Conservation (phyloP, 2,329 filamentous ascomycete species). For the Calonectria leucothoes region DNA sequence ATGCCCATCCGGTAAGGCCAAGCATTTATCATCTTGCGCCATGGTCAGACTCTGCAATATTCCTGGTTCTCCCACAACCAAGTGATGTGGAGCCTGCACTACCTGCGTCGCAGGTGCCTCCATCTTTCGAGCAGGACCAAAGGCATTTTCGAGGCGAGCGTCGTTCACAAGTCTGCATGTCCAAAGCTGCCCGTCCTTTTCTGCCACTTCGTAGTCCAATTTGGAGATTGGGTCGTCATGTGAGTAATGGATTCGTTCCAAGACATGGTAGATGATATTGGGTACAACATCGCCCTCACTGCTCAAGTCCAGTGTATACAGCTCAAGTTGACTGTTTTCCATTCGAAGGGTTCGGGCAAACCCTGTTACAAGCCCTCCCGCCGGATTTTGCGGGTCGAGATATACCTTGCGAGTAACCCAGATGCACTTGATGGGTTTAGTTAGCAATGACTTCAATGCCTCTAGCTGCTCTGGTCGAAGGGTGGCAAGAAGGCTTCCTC, state of each 20-base stretch:
- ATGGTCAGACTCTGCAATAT: conserved; percentile 34
- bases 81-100: conserved; percentile 22
- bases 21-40: conserved; percentile 28
- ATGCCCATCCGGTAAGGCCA: conserved; percentile 20
- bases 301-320: conserved; percentile 36
- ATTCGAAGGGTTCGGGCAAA: conserved; percentile 35
- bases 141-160: conserved; percentile 28
- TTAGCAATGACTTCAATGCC: conserved; percentile 31
- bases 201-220: conserved; percentile 37
- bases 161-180: conserved; percentile 37
- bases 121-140: conserved; percentile 34
- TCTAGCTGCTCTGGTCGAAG: conserved; percentile 24
- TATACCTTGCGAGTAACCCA: conserved; percentile 38
- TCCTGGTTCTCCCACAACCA: conserved; percentile 34
- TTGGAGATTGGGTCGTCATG: conserved; percentile 36
- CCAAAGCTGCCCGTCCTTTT: conserved; percentile 39
- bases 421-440: conserved; percentile 34
- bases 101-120: conserved; percentile 23
- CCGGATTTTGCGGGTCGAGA: conserved; percentile 33
- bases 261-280: conserved; percentile 29
- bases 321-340: conserved; percentile 35
- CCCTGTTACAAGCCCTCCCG: conserved; percentile 35
- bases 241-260: conserved; percentile 34
- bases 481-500: conserved; percentile 24
- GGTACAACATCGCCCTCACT: conserved; percentile 24